phyloP scores from a whole-genome alignment of 768 basidiomycete genomes.

The Cyathus striatus region DNA sequence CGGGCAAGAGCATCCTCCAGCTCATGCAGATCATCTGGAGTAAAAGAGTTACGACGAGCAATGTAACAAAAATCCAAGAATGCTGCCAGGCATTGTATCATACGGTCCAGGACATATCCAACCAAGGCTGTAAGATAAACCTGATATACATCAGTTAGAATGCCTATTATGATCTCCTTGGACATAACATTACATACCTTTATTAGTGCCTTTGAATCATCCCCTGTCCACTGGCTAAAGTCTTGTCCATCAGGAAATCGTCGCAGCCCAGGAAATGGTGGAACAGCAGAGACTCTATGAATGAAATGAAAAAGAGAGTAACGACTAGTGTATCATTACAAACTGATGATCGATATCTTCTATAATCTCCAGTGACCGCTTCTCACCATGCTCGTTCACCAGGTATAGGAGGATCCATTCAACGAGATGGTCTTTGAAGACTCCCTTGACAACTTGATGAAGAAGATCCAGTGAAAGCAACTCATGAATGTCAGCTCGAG shows the following conservation, averaged over 20 bases:
- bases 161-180: neutral
- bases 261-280: constrained; percentile 3
- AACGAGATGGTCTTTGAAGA: constrained; percentile 36
- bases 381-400: constrained; percentile 5
- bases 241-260: constrained; percentile 2
- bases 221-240: constrained; percentile 6
- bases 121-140: constrained; percentile 8
- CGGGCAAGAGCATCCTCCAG: constrained; percentile 1
- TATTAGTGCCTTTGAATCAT: constrained; percentile 8
- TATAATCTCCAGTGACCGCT: constrained; percentile 12
- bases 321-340: constrained; percentile 1
- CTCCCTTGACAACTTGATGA: constrained; percentile 36
- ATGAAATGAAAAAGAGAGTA: neutral
- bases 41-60: neutral
- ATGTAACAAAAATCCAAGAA: constrained; percentile 18
- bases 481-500: constrained; percentile 28
- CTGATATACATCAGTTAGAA: neutral
- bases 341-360: constrained; percentile 25
- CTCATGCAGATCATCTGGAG: neutral
- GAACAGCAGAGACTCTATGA: constrained; percentile 2
- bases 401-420: constrained; percentile 22
- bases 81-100: constrained; percentile 10
- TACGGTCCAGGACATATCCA: constrained; percentile 9
- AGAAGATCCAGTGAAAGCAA: constrained; percentile 27
- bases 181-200: constrained; percentile 2